A percentile compares a stretch with the other conserved stretches of the same genome.
Conservation (phyloP, 2,329 filamentous ascomycete genomes). For the Aspergillus pseudotamarii region DNA sequence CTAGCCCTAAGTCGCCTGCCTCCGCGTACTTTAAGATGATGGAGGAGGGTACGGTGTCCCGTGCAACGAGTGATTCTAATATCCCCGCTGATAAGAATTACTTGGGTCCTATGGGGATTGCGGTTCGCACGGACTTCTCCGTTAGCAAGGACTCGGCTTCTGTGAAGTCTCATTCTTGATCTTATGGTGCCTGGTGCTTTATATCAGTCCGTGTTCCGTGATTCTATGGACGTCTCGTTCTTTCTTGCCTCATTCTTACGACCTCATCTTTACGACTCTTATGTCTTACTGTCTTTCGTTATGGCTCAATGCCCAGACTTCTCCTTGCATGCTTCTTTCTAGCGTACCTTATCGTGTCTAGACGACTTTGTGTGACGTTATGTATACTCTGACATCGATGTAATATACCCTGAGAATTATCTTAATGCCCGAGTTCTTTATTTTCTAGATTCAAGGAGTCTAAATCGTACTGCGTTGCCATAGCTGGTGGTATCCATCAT, state of each 20-base stretch:
- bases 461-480: background rate
- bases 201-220: background rate
- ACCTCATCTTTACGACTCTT: background rate
- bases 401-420: background rate
- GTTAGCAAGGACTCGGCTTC: conserved; percentile 28
- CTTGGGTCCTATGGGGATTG: conserved; percentile 26
- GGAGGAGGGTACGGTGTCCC: conserved; percentile 25
- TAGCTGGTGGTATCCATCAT: conserved; percentile 20
- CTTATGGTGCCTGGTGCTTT: background rate
- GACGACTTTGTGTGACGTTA: background rate
- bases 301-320: background rate
- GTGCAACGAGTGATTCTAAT: conserved; percentile 18
- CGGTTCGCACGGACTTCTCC: conserved; percentile 35
- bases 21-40: conserved; percentile 34
- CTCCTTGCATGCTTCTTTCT: background rate
- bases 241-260: conserved; percentile 9
- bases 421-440: background rate
- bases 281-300: background rate
- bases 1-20: conserved; percentile 28
- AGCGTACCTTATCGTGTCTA: background rate
- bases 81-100: conserved; percentile 16
- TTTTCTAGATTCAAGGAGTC: background rate
- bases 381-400: background rate
- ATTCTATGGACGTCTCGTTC: conserved; percentile 3
- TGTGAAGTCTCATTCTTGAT: conserved; percentile 13